A percentile compares a stretch with the other conserved stretches of the same genome.
These are phyloP conservation scores for Abelmoschus esculentus DNA, from an alignment of 345 rosid species.

Conservation along the genomic window DNA sequence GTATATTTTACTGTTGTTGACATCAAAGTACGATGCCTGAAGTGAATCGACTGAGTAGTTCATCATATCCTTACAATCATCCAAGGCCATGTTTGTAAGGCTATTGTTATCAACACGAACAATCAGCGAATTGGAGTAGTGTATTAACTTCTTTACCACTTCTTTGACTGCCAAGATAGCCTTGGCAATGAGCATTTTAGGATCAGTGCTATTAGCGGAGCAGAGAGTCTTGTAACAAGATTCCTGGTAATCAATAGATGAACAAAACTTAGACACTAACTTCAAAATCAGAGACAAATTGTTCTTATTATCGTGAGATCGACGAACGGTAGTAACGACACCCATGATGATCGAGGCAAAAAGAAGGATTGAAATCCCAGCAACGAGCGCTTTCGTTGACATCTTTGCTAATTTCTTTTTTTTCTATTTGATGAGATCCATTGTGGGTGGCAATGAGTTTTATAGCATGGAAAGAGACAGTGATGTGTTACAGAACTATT, in stretches of 20 bases:
- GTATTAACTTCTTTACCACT: constrained; percentile 25
- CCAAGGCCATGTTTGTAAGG: constrained; percentile 20
- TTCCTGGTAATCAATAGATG: constrained; percentile 37
- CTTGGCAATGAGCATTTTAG: constrained; percentile 38
- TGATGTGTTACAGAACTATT: too few relatives aligned
- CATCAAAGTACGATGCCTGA: constrained; percentile 16
- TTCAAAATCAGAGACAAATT: constrained; percentile 9
- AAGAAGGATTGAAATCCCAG: too few relatives aligned
- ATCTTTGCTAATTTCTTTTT: too few relatives aligned
- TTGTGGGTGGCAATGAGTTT: too few relatives aligned
- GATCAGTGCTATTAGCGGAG: constrained; percentile 33
- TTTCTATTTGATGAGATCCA: too few relatives aligned
- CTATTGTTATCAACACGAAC: background rate
- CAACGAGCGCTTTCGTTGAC: too few relatives aligned
- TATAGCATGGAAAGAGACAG: too few relatives aligned
- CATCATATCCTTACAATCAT: constrained; percentile 36
- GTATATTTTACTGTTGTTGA: constrained; percentile 14
- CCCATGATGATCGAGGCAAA: too few relatives aligned
- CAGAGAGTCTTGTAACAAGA: constrained; percentile 39
- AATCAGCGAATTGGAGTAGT: constrained; percentile 25
- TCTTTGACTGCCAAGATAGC: constrained; percentile 34
- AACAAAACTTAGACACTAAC: constrained; percentile 35
- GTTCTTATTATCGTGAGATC: too few relatives aligned
- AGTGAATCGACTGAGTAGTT: constrained; percentile 27
- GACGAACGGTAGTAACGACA: too few relatives aligned